These are phyloP conservation scores for Elsinoe necatrix DNA, from an alignment of 2,329 filamentous ascomycete genomes.

Conservation along the genomic window DNA sequence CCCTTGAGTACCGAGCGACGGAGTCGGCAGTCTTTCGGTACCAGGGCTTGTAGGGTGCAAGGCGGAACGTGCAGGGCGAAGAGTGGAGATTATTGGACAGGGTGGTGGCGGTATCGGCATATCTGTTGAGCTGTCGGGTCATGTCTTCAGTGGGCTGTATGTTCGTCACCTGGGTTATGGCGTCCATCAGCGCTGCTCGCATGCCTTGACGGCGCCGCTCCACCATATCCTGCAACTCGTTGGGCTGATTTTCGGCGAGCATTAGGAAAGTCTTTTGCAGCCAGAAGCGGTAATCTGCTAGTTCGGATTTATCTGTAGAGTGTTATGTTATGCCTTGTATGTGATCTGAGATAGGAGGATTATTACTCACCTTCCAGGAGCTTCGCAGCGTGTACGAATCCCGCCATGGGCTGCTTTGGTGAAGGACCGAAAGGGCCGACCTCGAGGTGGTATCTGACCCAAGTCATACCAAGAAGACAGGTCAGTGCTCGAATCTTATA, in stretches of 20 bases:
- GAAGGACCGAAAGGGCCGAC: background rate
- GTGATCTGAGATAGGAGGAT: background rate
- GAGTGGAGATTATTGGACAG: background rate
- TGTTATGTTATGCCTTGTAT: too few species aligned
- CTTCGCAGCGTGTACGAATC: background rate
- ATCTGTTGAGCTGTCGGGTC: background rate
- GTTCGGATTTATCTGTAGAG: background rate
- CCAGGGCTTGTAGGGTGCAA: background rate
- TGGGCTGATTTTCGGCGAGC: background rate
- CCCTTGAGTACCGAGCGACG: background rate
- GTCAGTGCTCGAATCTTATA: background rate
- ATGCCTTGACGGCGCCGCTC: background rate
- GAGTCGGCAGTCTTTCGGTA: background rate
- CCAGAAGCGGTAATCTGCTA: background rate
- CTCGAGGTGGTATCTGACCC: background rate
- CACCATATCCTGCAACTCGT: background rate
- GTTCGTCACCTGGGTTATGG: background rate
- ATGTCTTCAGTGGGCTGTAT: background rate
- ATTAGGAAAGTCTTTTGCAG: background rate
- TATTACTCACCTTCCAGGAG: background rate
- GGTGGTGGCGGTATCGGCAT: background rate
- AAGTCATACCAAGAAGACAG: background rate
- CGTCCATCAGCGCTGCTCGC: background rate
- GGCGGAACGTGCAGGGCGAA: background rate
- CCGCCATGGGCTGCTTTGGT: background rate